A percentile compares a stretch with the other conserved stretches of the same genome.
Evolutionary conservation across 495 filamentous ascomycete genomes (phyloP).

Genomic region (Viridothelium virens): DNA sequence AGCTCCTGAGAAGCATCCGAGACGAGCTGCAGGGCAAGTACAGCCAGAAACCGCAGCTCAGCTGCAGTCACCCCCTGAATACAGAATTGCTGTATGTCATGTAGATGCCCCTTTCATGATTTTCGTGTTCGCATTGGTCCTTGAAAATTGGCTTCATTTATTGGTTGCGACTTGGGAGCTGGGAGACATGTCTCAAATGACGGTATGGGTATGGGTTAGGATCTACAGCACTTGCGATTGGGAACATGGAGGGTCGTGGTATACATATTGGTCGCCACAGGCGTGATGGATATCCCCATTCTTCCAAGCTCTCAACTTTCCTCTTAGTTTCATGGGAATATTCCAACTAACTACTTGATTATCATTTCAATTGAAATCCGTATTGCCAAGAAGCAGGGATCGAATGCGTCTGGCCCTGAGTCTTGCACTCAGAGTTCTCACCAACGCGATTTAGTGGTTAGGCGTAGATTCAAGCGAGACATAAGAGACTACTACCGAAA

Average conservation of each 20-base stretch:
- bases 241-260: not conserved
- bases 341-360: too few relatives aligned
- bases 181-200: not conserved
- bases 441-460: not conserved
- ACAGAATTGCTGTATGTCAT: constrained; percentile 33
- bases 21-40: constrained; percentile 86
- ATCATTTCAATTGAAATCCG: not conserved
- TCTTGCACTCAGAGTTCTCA: not conserved
- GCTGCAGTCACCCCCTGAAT: constrained; percentile 83
- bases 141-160: not conserved
- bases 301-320: too few relatives aligned
- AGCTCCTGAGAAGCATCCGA: constrained; percentile 89
- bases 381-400: not conserved
- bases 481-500: too few relatives aligned
- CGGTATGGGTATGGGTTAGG: not conserved
- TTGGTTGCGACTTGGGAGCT: not conserved
- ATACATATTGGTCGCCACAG: not conserved
- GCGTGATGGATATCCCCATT: not conserved
- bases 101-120: constrained; percentile 26
- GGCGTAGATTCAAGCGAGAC: not conserved
- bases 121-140: not conserved
- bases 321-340: too few relatives aligned
- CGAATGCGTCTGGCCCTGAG: not conserved
- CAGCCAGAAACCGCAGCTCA: constrained; percentile 92
- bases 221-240: constrained; percentile 11